These are phyloP conservation scores for Phaseolus lunatus DNA, from an alignment of 306 rosid species.

Conservation along the genomic window DNA sequence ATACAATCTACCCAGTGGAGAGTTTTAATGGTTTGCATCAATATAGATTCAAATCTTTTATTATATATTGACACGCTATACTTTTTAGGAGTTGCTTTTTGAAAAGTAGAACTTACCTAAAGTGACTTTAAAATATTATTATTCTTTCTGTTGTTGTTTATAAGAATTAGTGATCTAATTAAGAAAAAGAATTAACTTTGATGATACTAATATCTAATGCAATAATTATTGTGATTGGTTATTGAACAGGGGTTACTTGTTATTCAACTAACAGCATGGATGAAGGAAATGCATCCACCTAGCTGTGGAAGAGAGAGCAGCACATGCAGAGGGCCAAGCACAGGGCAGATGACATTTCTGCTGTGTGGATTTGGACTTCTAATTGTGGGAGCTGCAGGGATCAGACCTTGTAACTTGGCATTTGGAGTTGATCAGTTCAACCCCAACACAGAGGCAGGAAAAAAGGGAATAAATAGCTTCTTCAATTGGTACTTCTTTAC, in stretches of 20 bases:
- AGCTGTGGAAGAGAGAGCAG: slow-evolving; percentile 50
- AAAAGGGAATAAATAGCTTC: slow-evolving; percentile 83
- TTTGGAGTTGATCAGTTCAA: slow-evolving; percentile 94
- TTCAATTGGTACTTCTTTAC: slow-evolving; percentile 94
- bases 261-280: slow-evolving; percentile 78
- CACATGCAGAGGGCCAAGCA: slow-evolving; percentile 62
- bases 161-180: no score
- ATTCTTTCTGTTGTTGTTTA: no score
- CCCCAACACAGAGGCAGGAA: slow-evolving; percentile 80
- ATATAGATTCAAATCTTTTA: background rate
- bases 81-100: no score
- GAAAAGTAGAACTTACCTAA: no score
- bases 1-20: no score
- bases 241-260: slow-evolving; percentile 67
- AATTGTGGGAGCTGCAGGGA: slow-evolving; percentile 78
- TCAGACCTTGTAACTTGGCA: slow-evolving; percentile 90
- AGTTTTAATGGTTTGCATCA: no score
- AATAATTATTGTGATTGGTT: background rate
- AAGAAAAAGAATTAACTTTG: no score
- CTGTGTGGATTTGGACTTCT: slow-evolving; percentile 65
- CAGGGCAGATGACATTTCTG: slow-evolving; percentile 73
- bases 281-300: slow-evolving; percentile 79
- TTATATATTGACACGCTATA: no score
- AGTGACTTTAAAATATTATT: background rate
- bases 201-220: no score